Percentiles rank a stretch among this genome's conserved stretches.
Conservation (phyloP, 2,329 filamentous ascomycete species). For the Myriosclerotinia scirpicola region DNA sequence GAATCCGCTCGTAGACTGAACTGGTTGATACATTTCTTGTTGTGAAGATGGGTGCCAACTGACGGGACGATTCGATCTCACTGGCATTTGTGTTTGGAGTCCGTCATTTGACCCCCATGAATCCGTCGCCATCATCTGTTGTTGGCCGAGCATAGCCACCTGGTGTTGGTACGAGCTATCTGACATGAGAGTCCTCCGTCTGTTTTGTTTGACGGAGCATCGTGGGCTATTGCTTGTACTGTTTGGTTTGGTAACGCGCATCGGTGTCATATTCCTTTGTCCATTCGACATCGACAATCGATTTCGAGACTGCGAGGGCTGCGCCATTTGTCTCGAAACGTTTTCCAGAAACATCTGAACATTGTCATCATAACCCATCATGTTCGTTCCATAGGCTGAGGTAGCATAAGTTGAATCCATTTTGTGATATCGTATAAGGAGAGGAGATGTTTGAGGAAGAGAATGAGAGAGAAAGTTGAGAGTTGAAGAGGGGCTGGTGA, state of each 20-base stretch:
- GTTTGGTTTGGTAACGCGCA: constrained; percentile 63
- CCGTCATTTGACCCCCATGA: constrained; percentile 44
- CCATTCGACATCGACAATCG: constrained; percentile 51
- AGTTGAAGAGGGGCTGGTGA: constrained; percentile 20
- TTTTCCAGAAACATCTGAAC: constrained; percentile 52
- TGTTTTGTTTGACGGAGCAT: constrained; percentile 48
- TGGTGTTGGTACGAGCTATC: constrained; percentile 42
- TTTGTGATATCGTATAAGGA: constrained; percentile 24
- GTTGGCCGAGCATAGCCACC: constrained; percentile 40
- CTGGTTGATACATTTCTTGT: constrained; percentile 42
- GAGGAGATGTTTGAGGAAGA: not conserved
- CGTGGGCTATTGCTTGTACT: constrained; percentile 70
- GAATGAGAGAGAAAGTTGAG: constrained; percentile 6
- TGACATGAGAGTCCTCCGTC: constrained; percentile 58
- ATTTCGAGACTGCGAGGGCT: constrained; percentile 49
- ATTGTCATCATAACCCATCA: constrained; percentile 40
- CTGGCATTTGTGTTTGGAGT: constrained; percentile 32
- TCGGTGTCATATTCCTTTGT: constrained; percentile 51
- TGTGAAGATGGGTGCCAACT: constrained; percentile 74
- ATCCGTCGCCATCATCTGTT: constrained; percentile 48
- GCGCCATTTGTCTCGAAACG: constrained; percentile 52
- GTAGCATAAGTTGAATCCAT: constrained; percentile 35
- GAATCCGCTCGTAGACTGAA: constrained; percentile 43
- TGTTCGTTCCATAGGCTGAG: constrained; percentile 29
- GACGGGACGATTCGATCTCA: constrained; percentile 56